Base-by-base conservation (phyloP, 139 green algal species). In the Micromonas commoda region DNA sequence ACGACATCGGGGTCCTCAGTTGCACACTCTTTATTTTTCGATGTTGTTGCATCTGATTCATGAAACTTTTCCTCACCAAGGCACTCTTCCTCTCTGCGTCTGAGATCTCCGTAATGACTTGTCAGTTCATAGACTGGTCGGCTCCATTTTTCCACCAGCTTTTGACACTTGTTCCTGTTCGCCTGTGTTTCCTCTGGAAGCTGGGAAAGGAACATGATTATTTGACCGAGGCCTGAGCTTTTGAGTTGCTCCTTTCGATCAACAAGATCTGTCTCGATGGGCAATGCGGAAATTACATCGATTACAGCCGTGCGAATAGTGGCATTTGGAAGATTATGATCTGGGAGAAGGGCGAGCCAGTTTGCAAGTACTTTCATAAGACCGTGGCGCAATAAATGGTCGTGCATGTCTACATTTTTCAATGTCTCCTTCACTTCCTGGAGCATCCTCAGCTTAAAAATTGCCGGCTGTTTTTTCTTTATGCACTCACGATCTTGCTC, bases 191-290 rank as follows among this genome's bases (percentile, higher is more conserved):
- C 71, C 24, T 77, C 51, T 19, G 26, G 28, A 67, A 69, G 24
- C 5, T 60, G 67, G 28, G 71, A 69, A 21, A 77, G 33, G 53
- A 77, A 77, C 9, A 77, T 38, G n/a, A 77, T 53, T 29, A 77
- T 67, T 19, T 29, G 20, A 33, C 51, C 71, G 23, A 77, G 33
- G 29, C 53, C 52, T 2, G 52, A 69, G 1, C 28, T 21, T 52
- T 68, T 77, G n/a, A 77, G 29, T 29, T 77, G 31, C 13, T 77
- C 71, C 45, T 77, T 77, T 29, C 71, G 52, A 26, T 77, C 71
- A 6, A 26, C 21, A 31, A 45, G 16, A 52, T 68, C 71, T 24
- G 53, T 67, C 31, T 57, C 28, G 0, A 77, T 61, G 1, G 71
- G 71, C 26, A 77, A 29, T 29, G 28, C 19, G 13, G 38, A n/a